phyloP scores from a whole-genome alignment of 31 red algal species.

The Asparagopsis taxiformis region DNA sequence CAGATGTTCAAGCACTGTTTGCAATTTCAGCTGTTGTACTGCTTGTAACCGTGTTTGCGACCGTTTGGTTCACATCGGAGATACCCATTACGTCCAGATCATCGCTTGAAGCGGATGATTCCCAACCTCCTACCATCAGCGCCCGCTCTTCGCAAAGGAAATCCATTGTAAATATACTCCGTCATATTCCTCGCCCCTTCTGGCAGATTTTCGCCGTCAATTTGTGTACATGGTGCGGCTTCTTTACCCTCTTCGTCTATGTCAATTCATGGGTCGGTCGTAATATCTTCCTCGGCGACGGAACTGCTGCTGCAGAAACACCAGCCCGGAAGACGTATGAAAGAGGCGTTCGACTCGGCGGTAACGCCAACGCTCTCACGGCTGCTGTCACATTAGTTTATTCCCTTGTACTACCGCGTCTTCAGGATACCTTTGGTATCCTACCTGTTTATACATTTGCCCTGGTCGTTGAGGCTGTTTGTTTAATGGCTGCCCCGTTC shows the following conservation, averaged over 20 bases:
- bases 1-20: conserved; percentile 61
- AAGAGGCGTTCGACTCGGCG: conserved; percentile 75
- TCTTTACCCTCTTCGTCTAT: conserved; percentile 88
- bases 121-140: neutral
- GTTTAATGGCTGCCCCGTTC: conserved; percentile 25
- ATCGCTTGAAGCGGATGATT: neutral
- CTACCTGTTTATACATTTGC: conserved; percentile 62
- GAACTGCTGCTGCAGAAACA: conserved; percentile 13
- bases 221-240: conserved; percentile 86
- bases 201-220: conserved; percentile 65
- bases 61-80: conserved; percentile 21
- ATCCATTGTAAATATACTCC: neutral
- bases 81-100: neutral
- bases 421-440: conserved; percentile 45
- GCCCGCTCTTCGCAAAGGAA: neutral
- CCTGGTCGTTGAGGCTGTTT: conserved; percentile 72
- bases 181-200: conserved; percentile 29
- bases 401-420: conserved; percentile 48
- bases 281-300: conserved; percentile 67
- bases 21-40: conserved; percentile 43
- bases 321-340: conserved; percentile 60
- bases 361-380: conserved; percentile 50
- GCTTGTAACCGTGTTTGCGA: conserved; percentile 18
- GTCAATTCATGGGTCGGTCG: conserved; percentile 79
- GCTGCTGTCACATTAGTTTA: conserved; percentile 69